phyloP scores from a whole-genome alignment of 2,329 filamentous ascomycete genomes.

The Leptoxyphium fumago region DNA sequence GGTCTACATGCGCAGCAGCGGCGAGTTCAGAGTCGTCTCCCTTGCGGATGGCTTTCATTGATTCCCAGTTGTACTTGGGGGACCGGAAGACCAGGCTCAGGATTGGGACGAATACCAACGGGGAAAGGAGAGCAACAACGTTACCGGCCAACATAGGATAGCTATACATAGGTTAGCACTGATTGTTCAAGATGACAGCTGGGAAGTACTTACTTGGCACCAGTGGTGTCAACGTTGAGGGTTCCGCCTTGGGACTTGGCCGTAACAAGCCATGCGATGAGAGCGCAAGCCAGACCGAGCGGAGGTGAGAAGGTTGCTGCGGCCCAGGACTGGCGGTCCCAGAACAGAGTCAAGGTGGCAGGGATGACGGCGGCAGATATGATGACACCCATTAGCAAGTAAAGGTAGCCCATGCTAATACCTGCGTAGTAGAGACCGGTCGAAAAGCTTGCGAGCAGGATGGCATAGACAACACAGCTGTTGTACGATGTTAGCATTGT shows the following conservation, averaged over 20 bases:
- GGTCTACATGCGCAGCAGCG: slow-evolving; percentile 46
- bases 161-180: slow-evolving; percentile 10
- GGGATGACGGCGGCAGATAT: slow-evolving; percentile 67
- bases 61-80: slow-evolving; percentile 74
- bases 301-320: slow-evolving; percentile 57
- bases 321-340: slow-evolving; percentile 64
- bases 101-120: slow-evolving; percentile 57
- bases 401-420: slow-evolving; percentile 78
- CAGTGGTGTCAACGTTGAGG: slow-evolving; percentile 60
- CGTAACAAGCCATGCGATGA: slow-evolving; percentile 67
- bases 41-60: slow-evolving; percentile 65
- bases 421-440: slow-evolving; percentile 48
- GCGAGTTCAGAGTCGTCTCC: slow-evolving; percentile 65
- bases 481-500: not conserved
- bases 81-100: slow-evolving; percentile 56
- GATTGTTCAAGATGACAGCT: not conserved
- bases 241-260: slow-evolving; percentile 53
- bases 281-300: slow-evolving; percentile 51
- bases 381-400: slow-evolving; percentile 82
- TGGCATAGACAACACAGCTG: slow-evolving; percentile 57
- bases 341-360: slow-evolving; percentile 64
- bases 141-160: slow-evolving; percentile 81
- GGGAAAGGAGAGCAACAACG: slow-evolving; percentile 65
- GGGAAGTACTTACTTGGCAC: slow-evolving; percentile 44
- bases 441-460: slow-evolving; percentile 64